phyloP scores from a whole-genome alignment of 192 early-diverging fungal species.

The Diversispora eburnea region DNA sequence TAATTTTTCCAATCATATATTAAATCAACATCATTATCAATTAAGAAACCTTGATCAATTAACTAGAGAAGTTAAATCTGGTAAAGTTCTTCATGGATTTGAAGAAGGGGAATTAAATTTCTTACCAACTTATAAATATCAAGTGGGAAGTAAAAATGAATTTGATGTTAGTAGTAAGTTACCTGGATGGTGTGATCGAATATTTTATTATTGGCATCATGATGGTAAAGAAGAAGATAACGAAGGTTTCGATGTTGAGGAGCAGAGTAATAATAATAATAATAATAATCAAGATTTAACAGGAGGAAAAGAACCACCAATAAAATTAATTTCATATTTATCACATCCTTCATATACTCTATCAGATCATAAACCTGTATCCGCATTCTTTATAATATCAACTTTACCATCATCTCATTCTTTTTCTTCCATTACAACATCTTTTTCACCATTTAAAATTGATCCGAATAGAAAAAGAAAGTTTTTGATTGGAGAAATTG shows the following conservation, averaged over 20 bases:
- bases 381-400: slow-evolving; percentile 34
- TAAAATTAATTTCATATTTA: slow-evolving; percentile 28
- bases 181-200: slow-evolving; percentile 36
- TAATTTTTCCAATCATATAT: neutral
- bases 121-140: slow-evolving; percentile 35
- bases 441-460: slow-evolving; percentile 8
- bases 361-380: slow-evolving; percentile 46
- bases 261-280: neutral
- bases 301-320: neutral
- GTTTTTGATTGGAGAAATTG: neutral
- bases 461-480: slow-evolving; percentile 1
- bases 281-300: too few species aligned
- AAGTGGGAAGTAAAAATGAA: neutral
- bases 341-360: slow-evolving; percentile 36
- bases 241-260: neutral
- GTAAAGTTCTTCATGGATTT: slow-evolving; percentile 23
- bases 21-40: neutral
- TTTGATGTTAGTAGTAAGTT: slow-evolving; percentile 13
- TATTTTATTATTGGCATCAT: slow-evolving; percentile 27
- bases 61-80: neutral
- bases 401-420: neutral
- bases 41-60: slow-evolving; percentile 28
- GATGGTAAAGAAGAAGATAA: neutral
- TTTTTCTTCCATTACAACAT: neutral
- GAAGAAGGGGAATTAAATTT: slow-evolving; percentile 24